These are phyloP conservation scores for Avena insularis DNA, from an alignment of 176 grass and related monocot genomes.

Conservation along the genomic window DNA sequence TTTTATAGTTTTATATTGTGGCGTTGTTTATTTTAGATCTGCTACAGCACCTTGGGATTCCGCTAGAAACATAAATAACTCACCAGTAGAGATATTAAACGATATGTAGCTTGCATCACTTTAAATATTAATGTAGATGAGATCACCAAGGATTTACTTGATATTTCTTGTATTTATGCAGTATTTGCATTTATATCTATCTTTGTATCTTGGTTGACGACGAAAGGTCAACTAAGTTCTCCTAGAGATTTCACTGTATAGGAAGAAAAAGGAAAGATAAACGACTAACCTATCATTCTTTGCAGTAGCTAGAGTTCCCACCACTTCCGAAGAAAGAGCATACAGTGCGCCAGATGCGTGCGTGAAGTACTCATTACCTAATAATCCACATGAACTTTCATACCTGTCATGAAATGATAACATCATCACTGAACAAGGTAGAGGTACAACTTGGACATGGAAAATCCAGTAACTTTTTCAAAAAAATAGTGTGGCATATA, in stretches of 20 bases:
- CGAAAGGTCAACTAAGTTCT: slow-evolving; percentile 31
- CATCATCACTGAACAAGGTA: slow-evolving; percentile 27
- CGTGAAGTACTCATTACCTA: slow-evolving; percentile 85
- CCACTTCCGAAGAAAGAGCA: slow-evolving; percentile 87
- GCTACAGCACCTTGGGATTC: neutral
- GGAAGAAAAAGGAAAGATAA: slow-evolving; percentile 16
- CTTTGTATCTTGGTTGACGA: neutral
- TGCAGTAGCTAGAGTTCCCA: slow-evolving; percentile 65
- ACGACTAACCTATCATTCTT: slow-evolving; percentile 78
- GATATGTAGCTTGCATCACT: neutral
- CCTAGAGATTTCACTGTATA: neutral
- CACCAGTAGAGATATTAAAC: neutral
- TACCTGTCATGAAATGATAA: slow-evolving; percentile 59
- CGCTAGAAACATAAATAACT: neutral
- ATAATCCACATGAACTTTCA: slow-evolving; percentile 85
- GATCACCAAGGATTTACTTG: neutral
- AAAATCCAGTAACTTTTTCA: neutral
- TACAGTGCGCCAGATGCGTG: slow-evolving; percentile 89
- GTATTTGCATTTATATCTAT: neutral
- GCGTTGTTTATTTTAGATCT: slow-evolving; percentile 4
- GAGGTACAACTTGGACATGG: slow-evolving; percentile 9
- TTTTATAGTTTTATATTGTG: neutral
- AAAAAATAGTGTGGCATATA: neutral
- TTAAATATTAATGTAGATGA: neutral
- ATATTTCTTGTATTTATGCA: neutral